Conservation (phyloP, 2,329 filamentous ascomycete species). For the Diaporthe sp. region DNA sequence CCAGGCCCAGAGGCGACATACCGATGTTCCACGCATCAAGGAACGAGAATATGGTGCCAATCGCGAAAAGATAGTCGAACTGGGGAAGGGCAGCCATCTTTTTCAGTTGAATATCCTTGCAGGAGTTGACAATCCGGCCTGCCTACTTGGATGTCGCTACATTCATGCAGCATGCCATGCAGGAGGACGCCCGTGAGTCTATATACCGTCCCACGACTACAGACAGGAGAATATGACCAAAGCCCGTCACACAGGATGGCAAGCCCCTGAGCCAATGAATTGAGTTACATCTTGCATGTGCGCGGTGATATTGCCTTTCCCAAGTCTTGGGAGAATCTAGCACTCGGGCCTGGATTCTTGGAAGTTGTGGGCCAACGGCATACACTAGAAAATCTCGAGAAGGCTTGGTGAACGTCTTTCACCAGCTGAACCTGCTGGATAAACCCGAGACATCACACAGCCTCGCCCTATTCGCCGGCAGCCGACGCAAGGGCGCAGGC, state of each 20-base stretch:
- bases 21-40: conserved; percentile 78
- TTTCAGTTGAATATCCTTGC: not conserved
- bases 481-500: not conserved
- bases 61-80: conserved; percentile 74
- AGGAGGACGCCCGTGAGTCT: not conserved
- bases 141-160: not conserved
- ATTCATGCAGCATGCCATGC: not conserved
- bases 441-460: not conserved
- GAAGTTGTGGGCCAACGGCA: conserved; percentile 7
- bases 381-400: conserved; percentile 8
- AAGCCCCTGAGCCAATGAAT: not conserved
- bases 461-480: conserved; percentile 1
- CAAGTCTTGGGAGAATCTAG: conserved; percentile 6
- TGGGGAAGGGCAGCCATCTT: conserved; percentile 57
- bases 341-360: not conserved
- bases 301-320: not conserved
- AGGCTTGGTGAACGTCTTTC: not conserved
- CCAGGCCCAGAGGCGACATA: conserved; percentile 43
- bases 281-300: conserved; percentile 15
- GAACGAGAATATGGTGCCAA: conserved; percentile 75
- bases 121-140: not conserved
- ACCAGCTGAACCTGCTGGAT: not conserved
- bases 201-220: conserved; percentile 9
- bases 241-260: not conserved
- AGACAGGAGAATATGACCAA: not conserved